phyloP scores from a whole-genome alignment of 1,139 yeast genomes.

The Kodamaea alishanica region DNA sequence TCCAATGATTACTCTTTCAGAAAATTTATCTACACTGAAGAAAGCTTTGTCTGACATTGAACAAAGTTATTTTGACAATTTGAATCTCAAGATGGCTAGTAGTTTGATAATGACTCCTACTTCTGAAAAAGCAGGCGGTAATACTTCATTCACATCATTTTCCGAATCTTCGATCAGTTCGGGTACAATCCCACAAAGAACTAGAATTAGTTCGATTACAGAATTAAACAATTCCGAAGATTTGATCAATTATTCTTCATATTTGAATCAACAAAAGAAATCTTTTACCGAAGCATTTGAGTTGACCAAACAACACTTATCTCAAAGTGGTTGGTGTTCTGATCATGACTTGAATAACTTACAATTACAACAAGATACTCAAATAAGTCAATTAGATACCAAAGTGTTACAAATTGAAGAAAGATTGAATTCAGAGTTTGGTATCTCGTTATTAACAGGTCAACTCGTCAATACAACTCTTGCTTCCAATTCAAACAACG shows the following conservation, averaged over 20 bases:
- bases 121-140: slow-evolving; percentile 1
- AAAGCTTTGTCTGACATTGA: slow-evolving; percentile 32
- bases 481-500: slow-evolving; percentile 6
- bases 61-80: slow-evolving; percentile 34
- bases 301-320: slow-evolving; percentile 32
- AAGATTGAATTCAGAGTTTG: slow-evolving; percentile 26
- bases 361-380: slow-evolving; percentile 34
- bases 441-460: slow-evolving; percentile 19
- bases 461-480: too few species aligned
- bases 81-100: slow-evolving; percentile 12
- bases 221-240: slow-evolving; percentile 29
- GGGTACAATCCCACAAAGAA: slow-evolving; percentile 2
- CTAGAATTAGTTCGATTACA: slow-evolving; percentile 21
- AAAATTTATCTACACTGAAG: slow-evolving; percentile 29
- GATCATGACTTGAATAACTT: slow-evolving; percentile 41
- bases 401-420: slow-evolving; percentile 32
- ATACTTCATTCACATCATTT: slow-evolving; percentile 4
- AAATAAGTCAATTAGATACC: slow-evolving; percentile 31
- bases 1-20: slow-evolving; percentile 42
- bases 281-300: slow-evolving; percentile 36
- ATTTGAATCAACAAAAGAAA: slow-evolving; percentile 29
- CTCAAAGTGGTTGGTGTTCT: slow-evolving; percentile 46
- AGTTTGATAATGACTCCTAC: slow-evolving; percentile 2
- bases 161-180: slow-evolving; percentile 1
- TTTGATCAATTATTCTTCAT: slow-evolving; percentile 30